Base-by-base conservation (phyloP, 345 rosid genomes). In the Gossypium stocksii region DNA sequence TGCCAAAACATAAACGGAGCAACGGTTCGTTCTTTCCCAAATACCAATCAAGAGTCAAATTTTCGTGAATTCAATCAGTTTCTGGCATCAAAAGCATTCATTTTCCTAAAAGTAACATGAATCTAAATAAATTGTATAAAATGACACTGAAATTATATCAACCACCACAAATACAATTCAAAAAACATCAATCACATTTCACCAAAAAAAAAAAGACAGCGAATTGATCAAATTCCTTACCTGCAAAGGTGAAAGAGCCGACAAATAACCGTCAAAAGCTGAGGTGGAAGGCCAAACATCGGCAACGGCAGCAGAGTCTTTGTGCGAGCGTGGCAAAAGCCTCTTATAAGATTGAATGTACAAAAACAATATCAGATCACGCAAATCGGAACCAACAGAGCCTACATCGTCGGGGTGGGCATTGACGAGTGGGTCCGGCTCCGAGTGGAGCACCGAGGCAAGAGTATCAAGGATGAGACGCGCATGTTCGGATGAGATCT, bases 241-340 rank as follows among this genome's bases (percentile, higher is more conserved):
- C 97, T 96, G 99, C 83, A 96, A 88, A 58, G 99, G 99, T 62
- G 99, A 96, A 27, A 96, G 78, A 23, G 95, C 98, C 8, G 99
- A 96, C 80, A 96, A 79, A 81, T 88, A 93, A 4, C 98, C 98
- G 67, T 96, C 99, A 77, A 96, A 96, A 38, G 99, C 99, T 2
- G 99, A 96, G 49, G 97, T 93, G 13, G 99, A 96, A 3, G 99
- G 99, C 99, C 99, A 96, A 1, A 96, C 98, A 78, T 96, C 99
- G 14, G 98, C 97, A 22, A 96, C 95, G 2, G 99, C 81, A 1
- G 92, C 98, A 7, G 99, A 85, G 74, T 96, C 99, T 84, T 90
- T 96, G 66, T 96, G 95, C 72, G 99, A 77, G 81, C 98, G 88
- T 1, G 99, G 98, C 76, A 91, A 74, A 81, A 96, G 75, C 86